Conservation (phyloP, 1,284 basidiomycete species). For the Leccinum subfulvum region DNA sequence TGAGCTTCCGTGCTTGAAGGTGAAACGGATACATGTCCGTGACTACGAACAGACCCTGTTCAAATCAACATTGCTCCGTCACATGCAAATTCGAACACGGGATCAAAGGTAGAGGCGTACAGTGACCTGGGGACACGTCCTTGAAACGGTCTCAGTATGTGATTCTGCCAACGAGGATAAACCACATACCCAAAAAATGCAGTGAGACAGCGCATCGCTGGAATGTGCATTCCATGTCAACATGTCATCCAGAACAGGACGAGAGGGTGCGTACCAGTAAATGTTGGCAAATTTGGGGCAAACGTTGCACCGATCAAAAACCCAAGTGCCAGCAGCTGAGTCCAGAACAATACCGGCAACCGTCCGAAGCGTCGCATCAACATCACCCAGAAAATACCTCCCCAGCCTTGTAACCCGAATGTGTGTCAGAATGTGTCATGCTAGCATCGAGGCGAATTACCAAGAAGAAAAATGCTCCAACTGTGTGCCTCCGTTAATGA, state of each 20-base stretch:
- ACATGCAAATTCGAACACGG: neutral
- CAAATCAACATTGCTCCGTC: neutral
- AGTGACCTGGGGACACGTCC: conserved; percentile 68
- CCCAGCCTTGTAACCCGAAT: conserved; percentile 42
- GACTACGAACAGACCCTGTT: conserved; percentile 61
- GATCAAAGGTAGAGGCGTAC: conserved; percentile 36
- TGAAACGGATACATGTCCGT: conserved; percentile 76
- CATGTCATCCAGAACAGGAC: neutral
- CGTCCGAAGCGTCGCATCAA: conserved; percentile 55
- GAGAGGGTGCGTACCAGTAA: conserved; percentile 37
- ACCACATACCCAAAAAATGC: conserved; percentile 62
- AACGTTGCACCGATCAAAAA: conserved; percentile 54
- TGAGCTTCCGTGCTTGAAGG: conserved; percentile 71
- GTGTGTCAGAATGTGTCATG: neutral
- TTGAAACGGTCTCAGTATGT: conserved; percentile 25
- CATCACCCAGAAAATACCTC: conserved; percentile 55
- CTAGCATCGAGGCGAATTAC: too few relatives aligned
- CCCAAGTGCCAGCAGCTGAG: conserved; percentile 47
- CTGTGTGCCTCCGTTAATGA: too few relatives aligned
- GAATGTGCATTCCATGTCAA: neutral
- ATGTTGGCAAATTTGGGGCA: conserved; percentile 48
- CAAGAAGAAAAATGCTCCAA: too few relatives aligned
- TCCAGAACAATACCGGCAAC: conserved; percentile 59
- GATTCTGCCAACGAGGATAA: conserved; percentile 2
- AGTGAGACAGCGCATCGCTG: conserved; percentile 69